Evolutionary conservation across 805 yeast species (phyloP).

Genomic region (Naumovozyma baii): DNA sequence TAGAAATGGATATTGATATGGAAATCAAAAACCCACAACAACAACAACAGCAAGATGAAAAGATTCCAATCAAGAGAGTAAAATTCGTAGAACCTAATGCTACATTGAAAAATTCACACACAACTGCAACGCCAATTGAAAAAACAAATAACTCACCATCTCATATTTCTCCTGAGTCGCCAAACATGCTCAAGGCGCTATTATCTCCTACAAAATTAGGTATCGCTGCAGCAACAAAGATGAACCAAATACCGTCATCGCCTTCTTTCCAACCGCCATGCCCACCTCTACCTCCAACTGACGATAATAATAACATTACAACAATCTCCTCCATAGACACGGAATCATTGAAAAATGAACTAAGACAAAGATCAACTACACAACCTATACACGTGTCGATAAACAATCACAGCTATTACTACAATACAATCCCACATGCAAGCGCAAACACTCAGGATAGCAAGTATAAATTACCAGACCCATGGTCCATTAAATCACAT

Average conservation of each 20-base stretch:
- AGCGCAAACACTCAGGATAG: not conserved
- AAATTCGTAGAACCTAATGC: not conserved
- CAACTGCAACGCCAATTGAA: not conserved
- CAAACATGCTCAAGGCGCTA: conserved; percentile 10
- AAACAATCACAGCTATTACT: conserved; percentile 22
- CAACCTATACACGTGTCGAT: conserved; percentile 22
- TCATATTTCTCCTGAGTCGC: conserved; percentile 6
- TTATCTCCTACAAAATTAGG: conserved; percentile 26
- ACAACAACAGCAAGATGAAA: conserved; percentile 1
- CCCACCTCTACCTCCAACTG: no score
- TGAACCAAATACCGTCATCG: conserved; percentile 10
- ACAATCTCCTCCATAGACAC: not conserved
- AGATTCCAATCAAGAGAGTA: conserved; percentile 1
- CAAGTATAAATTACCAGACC: conserved; percentile 38
- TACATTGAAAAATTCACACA: not conserved
- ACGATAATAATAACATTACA: not conserved
- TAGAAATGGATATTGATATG: conserved; percentile 15
- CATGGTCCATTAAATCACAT: conserved; percentile 45
- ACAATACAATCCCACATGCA: no score
- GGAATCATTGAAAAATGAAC: conserved; percentile 7
- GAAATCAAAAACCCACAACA: not conserved
- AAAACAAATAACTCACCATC: conserved; percentile 4
- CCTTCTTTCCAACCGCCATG: not conserved
- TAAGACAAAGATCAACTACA: conserved; percentile 10
- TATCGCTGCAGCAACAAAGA: conserved; percentile 22